These are phyloP conservation scores for Lepiota venenata DNA, from an alignment of 768 basidiomycete genomes.

Conservation along the genomic window DNA sequence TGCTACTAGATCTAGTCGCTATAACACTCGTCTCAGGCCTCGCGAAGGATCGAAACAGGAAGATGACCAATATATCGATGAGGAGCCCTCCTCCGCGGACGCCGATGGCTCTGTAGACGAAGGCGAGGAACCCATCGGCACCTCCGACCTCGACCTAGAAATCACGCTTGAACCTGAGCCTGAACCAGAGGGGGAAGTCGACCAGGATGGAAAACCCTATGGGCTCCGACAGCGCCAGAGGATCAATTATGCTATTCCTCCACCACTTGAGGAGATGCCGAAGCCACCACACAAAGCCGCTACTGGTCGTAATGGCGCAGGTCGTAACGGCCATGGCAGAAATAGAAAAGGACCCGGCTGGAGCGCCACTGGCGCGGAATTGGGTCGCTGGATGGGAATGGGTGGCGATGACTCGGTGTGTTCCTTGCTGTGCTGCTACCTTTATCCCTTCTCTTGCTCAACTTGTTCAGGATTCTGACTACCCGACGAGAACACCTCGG, in stretches of 20 bases:
- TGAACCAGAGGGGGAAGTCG: slow-evolving; percentile 42
- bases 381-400: slow-evolving; percentile 77
- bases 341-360: slow-evolving; percentile 55
- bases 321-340: slow-evolving; percentile 28
- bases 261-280: slow-evolving; percentile 70
- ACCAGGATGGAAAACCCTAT: slow-evolving; percentile 59
- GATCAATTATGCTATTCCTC: slow-evolving; percentile 82
- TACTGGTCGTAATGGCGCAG: slow-evolving; percentile 30
- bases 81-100: slow-evolving; percentile 42
- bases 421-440: slow-evolving; percentile 1
- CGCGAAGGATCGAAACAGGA: slow-evolving; percentile 33
- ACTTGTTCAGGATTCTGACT: slow-evolving; percentile 64
- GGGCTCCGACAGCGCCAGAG: slow-evolving; percentile 59
- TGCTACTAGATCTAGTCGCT: background rate
- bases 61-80: slow-evolving; percentile 47
- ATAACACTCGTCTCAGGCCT: slow-evolving; percentile 37
- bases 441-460: slow-evolving; percentile 3
- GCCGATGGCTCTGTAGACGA: slow-evolving; percentile 62
- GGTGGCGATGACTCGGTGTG: slow-evolving; percentile 66
- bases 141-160: slow-evolving; percentile 38
- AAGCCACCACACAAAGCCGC: slow-evolving; percentile 39
- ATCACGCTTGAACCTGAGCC: slow-evolving; percentile 37
- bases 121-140: slow-evolving; percentile 38
- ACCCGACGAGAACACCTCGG: slow-evolving; percentile 60
- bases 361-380: slow-evolving; percentile 77